These are phyloP conservation scores for Lantana camara DNA, from an alignment of 257 asterid species.

Conservation along the genomic window DNA sequence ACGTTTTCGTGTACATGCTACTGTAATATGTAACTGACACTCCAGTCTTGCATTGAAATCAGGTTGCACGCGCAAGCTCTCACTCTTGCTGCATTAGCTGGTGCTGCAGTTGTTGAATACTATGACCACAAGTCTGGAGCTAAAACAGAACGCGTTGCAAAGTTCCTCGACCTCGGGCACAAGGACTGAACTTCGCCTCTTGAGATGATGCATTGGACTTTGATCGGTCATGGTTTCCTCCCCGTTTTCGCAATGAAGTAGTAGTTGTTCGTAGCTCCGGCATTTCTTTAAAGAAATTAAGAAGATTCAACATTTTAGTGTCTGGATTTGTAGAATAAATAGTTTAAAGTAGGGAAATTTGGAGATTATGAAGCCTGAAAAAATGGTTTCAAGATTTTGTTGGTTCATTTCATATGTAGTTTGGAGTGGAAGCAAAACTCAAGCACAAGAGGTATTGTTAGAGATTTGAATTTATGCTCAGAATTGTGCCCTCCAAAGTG, in stretches of 20 bases:
- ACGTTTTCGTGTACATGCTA: background rate
- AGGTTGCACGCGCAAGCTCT: constrained; percentile 97
- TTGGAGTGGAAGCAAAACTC: constrained; percentile 1
- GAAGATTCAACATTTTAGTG: background rate
- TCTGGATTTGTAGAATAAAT: background rate
- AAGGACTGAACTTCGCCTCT: constrained; percentile 39
- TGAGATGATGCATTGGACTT: background rate
- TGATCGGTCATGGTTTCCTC: too few relatives aligned
- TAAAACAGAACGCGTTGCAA: constrained; percentile 75
- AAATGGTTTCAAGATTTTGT: background rate
- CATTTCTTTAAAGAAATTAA: background rate
- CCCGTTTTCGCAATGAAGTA: too few relatives aligned
- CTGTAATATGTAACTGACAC: background rate
- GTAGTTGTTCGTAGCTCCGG: background rate
- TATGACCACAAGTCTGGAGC: constrained; percentile 79
- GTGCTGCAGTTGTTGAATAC: constrained; percentile 78
- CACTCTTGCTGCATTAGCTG: constrained; percentile 85
- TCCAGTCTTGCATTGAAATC: constrained; percentile 24
- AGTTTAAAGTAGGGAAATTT: background rate
- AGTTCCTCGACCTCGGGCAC: constrained; percentile 59
- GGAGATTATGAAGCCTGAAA: background rate
- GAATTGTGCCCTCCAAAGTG: background rate
- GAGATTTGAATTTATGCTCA: constrained; percentile 9
- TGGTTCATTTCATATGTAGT: background rate
- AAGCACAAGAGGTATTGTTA: background rate